A percentile compares a stretch with the other conserved stretches of the same genome.
Conservation (phyloP, 2,329 filamentous ascomycete genomes). For the Phyllosticta citriasiana region DNA sequence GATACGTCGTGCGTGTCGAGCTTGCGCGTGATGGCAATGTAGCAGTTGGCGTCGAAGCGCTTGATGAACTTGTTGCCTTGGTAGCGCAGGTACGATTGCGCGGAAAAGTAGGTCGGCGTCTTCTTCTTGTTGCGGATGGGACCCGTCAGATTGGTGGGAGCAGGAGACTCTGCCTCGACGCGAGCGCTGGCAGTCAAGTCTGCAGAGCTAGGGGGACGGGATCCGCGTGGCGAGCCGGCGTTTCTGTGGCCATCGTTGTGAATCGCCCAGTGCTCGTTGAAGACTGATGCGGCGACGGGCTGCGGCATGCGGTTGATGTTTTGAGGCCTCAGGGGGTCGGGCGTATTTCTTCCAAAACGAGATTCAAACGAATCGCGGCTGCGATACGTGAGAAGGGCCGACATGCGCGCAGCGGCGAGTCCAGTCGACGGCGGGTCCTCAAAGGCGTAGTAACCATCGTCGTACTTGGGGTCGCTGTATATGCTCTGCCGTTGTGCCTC, state of each 20-base stretch:
- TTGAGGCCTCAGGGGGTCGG: constrained; percentile 73
- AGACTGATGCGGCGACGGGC: constrained; percentile 25
- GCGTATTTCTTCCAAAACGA: constrained; percentile 85
- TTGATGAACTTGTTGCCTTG: constrained; percentile 95
- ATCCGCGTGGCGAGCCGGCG: constrained; percentile 35
- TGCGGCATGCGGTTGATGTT: constrained; percentile 63
- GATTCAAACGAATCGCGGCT: constrained; percentile 96
- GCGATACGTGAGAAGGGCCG: constrained; percentile 87
- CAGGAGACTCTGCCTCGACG: constrained; percentile 33
- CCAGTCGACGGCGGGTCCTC: constrained; percentile 78
- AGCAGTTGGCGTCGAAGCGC: constrained; percentile 96
- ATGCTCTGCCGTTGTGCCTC: constrained; percentile 87
- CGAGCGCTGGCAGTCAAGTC: constrained; percentile 17
- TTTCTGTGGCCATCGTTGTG: constrained; percentile 44
- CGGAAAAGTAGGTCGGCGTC: constrained; percentile 79
- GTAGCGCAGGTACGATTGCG: constrained; percentile 93
- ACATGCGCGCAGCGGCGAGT: constrained; percentile 91
- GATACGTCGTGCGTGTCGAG: constrained; percentile 95
- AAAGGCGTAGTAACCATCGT: constrained; percentile 89
- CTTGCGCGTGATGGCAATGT: constrained; percentile 97
- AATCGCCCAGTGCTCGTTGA: constrained; percentile 40
- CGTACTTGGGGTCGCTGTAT: constrained; percentile 96
- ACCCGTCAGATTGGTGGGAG: constrained; percentile 18
- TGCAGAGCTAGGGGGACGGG: constrained; percentile 25
- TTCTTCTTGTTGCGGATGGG: constrained; percentile 21